A percentile compares a stretch with the other conserved stretches of the same genome.
These are phyloP conservation scores for Lachancea lanzarotensis DNA, from an alignment of 805 yeast species.

Conservation along the genomic window DNA sequence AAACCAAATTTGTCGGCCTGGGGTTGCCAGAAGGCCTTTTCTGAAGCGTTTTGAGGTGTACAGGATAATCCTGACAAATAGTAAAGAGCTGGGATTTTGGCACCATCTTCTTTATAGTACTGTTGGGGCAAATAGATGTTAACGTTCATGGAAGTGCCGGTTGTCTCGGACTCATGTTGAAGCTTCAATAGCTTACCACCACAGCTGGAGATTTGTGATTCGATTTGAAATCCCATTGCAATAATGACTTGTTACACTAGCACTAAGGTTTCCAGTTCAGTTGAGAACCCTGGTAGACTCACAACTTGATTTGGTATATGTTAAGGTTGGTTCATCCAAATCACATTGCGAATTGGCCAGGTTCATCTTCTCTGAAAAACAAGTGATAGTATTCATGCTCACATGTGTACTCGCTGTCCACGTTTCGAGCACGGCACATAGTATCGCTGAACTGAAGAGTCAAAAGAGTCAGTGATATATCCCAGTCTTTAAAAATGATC, in stretches of 20 bases:
- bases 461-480: too few relatives aligned
- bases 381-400: background rate
- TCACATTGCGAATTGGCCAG: background rate
- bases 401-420: background rate
- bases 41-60: conserved; percentile 87
- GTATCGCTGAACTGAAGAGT: too few relatives aligned
- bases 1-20: conserved; percentile 77
- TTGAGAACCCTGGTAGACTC: background rate
- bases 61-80: conserved; percentile 89
- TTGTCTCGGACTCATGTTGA: conserved; percentile 59
- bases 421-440: background rate
- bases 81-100: conserved; percentile 61
- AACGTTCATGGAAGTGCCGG: conserved; percentile 72
- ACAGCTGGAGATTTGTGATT: conserved; percentile 50
- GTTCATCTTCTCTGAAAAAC: background rate
- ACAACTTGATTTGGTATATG: background rate
- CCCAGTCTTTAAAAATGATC: too few relatives aligned
- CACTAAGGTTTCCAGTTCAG: background rate
- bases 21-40: conserved; percentile 82
- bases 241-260: background rate
- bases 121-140: conserved; percentile 74
- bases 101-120: conserved; percentile 26
- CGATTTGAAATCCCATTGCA: conserved; percentile 38
- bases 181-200: conserved; percentile 75
- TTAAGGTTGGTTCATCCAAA: background rate